Conservation (phyloP, 1,284 basidiomycete species). For the Trametes hirsuta region DNA sequence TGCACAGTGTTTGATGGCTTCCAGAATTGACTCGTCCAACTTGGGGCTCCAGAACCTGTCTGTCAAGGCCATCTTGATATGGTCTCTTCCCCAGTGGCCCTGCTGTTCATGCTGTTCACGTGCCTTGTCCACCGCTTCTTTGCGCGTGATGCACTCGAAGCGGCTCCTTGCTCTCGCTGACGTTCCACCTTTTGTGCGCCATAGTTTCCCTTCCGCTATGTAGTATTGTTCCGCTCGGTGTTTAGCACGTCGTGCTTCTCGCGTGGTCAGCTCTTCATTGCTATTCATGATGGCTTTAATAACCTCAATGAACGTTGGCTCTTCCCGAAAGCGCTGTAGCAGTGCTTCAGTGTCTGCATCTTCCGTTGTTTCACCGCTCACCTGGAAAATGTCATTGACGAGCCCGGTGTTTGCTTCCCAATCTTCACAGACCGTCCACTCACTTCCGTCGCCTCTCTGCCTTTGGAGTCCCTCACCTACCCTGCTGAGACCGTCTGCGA, state of each 20-base stretch:
- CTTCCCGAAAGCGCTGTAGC: conserved; percentile 27
- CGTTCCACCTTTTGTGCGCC: conserved; percentile 30
- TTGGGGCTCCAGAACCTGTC: conserved; percentile 34
- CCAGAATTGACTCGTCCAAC: conserved; percentile 34
- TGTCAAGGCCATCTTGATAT: conserved; percentile 31
- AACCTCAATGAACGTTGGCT: conserved; percentile 16
- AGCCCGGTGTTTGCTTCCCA: conserved; percentile 36
- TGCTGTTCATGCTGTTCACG: conserved; percentile 13
- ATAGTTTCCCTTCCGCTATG: conserved; percentile 37
- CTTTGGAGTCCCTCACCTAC: neutral
- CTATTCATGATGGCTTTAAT: conserved; percentile 26
- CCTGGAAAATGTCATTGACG: conserved; percentile 34
- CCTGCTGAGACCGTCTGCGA: conserved; percentile 16
- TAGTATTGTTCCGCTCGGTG: conserved; percentile 35
- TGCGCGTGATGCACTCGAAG: conserved; percentile 27
- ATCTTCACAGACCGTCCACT: conserved; percentile 36
- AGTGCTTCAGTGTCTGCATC: conserved; percentile 14
- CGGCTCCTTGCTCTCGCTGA: neutral
- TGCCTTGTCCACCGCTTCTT: conserved; percentile 22
- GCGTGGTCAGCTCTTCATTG: neutral
- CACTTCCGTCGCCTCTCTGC: conserved; percentile 33
- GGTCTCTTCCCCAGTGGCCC: conserved; percentile 37
- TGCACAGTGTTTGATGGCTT: conserved; percentile 34
- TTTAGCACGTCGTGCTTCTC: conserved; percentile 20
- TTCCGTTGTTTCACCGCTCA: neutral